These are phyloP conservation scores for Hericium coralloides DNA, from an alignment of 768 basidiomycete species.

Conservation along the genomic window DNA sequence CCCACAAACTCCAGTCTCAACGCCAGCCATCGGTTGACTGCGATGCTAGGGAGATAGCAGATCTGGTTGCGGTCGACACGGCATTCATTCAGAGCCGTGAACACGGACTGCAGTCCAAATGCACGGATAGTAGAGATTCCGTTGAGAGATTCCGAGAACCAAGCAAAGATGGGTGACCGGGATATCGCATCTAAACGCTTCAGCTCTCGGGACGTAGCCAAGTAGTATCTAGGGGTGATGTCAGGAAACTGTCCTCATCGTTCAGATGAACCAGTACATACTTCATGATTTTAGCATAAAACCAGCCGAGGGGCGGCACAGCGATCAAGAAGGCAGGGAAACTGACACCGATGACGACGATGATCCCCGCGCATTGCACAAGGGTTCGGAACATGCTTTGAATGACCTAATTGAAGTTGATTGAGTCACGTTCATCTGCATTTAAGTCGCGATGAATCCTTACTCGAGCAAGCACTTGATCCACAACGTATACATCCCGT, in stretches of 20 bases:
- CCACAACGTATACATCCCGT: conserved; percentile 79
- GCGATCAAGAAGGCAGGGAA: conserved; percentile 79
- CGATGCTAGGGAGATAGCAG: conserved; percentile 49
- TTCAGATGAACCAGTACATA: conserved; percentile 26
- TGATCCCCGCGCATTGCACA: conserved; percentile 47
- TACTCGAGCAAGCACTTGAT: conserved; percentile 69
- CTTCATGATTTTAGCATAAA: conserved; percentile 78
- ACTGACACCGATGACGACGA: conserved; percentile 68
- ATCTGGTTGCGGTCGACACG: conserved; percentile 84
- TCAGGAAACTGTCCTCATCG: background rate
- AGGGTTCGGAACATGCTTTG: conserved; percentile 61
- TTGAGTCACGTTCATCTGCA: background rate
- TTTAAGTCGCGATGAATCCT: conserved; percentile 2
- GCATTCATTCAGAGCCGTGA: conserved; percentile 57
- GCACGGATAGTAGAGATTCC: conserved; percentile 82
- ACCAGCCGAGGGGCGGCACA: conserved; percentile 64
- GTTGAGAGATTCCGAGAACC: conserved; percentile 70
- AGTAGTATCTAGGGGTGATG: conserved; percentile 58
- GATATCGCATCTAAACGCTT: conserved; percentile 86
- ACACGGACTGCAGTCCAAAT: conserved; percentile 61
- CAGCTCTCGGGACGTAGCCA: conserved; percentile 78
- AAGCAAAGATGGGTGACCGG: conserved; percentile 85
- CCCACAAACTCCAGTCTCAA: conserved; percentile 82
- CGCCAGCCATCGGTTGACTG: conserved; percentile 79
- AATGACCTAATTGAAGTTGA: conserved; percentile 35